Base-by-base conservation (phyloP, 495 filamentous ascomycete genomes). In the Choiromyces venosus region DNA sequence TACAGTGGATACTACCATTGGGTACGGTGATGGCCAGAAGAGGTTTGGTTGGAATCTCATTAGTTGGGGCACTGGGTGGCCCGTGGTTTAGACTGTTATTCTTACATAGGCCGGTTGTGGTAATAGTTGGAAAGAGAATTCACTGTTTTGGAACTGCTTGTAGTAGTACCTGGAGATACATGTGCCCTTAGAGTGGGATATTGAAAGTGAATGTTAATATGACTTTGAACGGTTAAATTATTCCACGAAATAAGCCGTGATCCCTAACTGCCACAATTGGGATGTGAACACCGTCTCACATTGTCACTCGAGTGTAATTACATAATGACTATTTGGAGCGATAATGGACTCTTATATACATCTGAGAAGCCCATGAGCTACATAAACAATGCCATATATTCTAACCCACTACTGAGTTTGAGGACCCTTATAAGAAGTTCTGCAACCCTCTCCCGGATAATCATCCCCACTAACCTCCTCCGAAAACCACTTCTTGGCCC, bases 31-130 rank as follows among this genome's bases (percentile, higher is more conserved):
- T 80, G 84, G 83, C 1, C 84, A 91, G 75, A 89, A 90, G 78
- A 82, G 83, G 67, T 91, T 93, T 75, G 90, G 91, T 6, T 90
- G 87, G 86, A 93, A 92, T 70, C 80, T 78, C 12, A 86, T 93
- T 72, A 82, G 86, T 65, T 93, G 87, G 76, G 87, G 87, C 0
- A 86, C 82, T 37, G 89, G 90, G 10, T 93, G 91, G 91, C 91
- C 90, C 0, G 85, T 87, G 19, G 82, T 76, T 29, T 77, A 72
- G 25, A 10, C 25, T 16, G 25, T 25, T 29, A 0, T 3, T 61
- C 1, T 10, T 61, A 33, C 25, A 29, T 18, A 33, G 12, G 25
- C 52, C 6, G 12, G 7, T 25, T 61, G n/a, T 8, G n/a, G 16
- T 61, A 29, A 16, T 29, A n/a, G n/a, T 61, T 29, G n/a, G 52